These are phyloP conservation scores for Stipa capillata DNA, from an alignment of 176 grass and related monocot species.

Conservation along the genomic window DNA sequence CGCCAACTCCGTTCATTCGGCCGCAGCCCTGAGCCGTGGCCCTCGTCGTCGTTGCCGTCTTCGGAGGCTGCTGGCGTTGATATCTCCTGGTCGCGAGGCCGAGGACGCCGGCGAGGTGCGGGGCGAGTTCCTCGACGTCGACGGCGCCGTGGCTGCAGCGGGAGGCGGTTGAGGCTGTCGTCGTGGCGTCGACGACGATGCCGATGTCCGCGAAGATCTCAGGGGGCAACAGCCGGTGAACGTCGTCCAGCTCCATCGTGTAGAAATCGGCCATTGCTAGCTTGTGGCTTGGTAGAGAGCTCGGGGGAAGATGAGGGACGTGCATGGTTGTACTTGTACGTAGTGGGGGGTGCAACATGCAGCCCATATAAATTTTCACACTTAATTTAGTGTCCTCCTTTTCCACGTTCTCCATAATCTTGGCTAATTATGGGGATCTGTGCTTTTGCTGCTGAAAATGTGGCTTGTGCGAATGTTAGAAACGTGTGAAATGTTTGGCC, in stretches of 20 bases:
- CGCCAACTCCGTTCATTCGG: not conserved
- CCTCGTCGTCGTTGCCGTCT: too few relatives aligned
- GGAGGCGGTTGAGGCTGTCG: not conserved
- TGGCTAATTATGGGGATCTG: not conserved
- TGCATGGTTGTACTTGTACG: not conserved
- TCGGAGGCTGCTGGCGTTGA: not conserved
- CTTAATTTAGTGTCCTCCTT: not conserved
- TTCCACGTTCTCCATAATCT: not conserved
- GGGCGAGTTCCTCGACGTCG: conserved; percentile 6
- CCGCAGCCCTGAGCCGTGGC: not conserved
- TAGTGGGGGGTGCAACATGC: not conserved
- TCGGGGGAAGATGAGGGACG: not conserved
- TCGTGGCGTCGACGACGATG: not conserved
- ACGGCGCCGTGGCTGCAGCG: not conserved
- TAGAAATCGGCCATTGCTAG: conserved; percentile 1
- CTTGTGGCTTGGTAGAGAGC: not conserved
- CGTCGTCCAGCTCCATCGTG: conserved; percentile 1
- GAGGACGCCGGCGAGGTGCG: conserved; percentile 19
- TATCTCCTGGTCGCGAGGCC: not conserved
- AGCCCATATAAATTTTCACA: not conserved
- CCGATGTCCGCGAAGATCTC: conserved; percentile 24
- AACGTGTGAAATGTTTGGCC: not conserved
- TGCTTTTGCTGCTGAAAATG: not conserved
- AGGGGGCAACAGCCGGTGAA: not conserved
- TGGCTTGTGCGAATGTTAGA: not conserved